A percentile compares a stretch with the other conserved stretches of the same genome.
phyloP scores from a whole-genome alignment of 768 basidiomycete species.

The Kwoniella europaea region DNA sequence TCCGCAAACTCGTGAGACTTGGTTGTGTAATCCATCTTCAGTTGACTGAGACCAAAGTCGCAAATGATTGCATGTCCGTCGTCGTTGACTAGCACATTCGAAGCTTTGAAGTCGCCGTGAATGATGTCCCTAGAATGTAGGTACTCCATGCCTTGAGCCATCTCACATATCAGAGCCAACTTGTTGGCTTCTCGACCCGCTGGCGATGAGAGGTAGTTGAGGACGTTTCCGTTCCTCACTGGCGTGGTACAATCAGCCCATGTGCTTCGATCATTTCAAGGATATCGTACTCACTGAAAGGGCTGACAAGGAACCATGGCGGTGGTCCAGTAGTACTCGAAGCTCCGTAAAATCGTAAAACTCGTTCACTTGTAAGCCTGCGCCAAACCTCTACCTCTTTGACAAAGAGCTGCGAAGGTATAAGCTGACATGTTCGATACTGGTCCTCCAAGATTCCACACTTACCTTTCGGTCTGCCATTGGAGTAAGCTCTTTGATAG shows the following conservation, averaged over 20 bases:
- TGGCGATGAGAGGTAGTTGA: constrained; percentile 64
- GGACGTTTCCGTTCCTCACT: constrained; percentile 68
- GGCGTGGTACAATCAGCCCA: background rate
- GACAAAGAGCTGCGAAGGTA: constrained; percentile 66
- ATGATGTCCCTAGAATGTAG: constrained; percentile 71
- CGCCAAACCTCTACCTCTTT: constrained; percentile 77
- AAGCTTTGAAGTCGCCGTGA: constrained; percentile 81
- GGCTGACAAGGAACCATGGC: constrained; percentile 80
- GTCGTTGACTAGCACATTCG: constrained; percentile 78
- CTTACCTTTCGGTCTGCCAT: constrained; percentile 47
- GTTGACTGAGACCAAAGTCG: constrained; percentile 82
- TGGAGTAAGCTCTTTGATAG: constrained; percentile 62
- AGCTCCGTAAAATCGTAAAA: constrained; percentile 77
- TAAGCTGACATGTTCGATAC: constrained; percentile 33
- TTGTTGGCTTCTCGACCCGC: constrained; percentile 38
- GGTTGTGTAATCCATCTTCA: constrained; percentile 72
- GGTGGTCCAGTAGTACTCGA: constrained; percentile 71
- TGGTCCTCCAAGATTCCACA: too few species aligned
- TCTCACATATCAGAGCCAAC: constrained; percentile 65
- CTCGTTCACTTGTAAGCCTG: constrained; percentile 69
- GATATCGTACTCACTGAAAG: constrained; percentile 61
- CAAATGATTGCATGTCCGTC: constrained; percentile 71
- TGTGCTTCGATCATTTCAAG: background rate
- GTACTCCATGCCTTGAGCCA: constrained; percentile 81
- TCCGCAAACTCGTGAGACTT: constrained; percentile 63